Evolutionary conservation across 2,329 filamentous ascomycete species (phyloP), one percentile per base, ranked within the genome.

Genomic region (Macrophomina phaseolina): DNA sequence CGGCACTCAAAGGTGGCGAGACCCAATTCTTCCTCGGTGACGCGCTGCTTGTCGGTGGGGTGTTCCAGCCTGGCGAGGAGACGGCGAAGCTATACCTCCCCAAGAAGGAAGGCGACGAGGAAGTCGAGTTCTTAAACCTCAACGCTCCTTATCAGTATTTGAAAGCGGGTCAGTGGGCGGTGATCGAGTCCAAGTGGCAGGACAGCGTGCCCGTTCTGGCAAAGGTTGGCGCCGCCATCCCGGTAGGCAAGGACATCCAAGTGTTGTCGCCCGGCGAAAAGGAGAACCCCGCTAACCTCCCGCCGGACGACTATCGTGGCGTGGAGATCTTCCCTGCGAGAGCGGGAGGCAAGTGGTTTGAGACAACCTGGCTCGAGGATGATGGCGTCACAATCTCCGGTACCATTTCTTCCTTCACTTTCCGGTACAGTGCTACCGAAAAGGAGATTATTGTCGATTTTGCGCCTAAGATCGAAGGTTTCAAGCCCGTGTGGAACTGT

Each of bases 11-110:
- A 65, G 81, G 85, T 36, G 89, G 89, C 7, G 90, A 92, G 70
- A 85, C 86, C 4, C 90, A 93, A 73, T 92, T 89, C 79, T 92
- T 89, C 89, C 85, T 92, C 30, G 90, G 90, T 11, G 87, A 90
- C 65, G 81, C 84, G 0, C 77, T 92, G 8, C 81, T 92, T 0
- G 80, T 92, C 7, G 88, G 88, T 2, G 63, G 63, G 36, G 88
- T 92, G 0, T 92, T 90, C 71, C 84, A 89, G 71, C 80, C 88
- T 0, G 87, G 86, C 4, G 80, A 81, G 1, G 81, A 76, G 28
- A 81, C 78, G 11, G 86, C 85, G 0, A 82, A 79, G 11, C 78
- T 92, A 8, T 92, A 92, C 70, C 82, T 91, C 0, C 90, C 90
- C 0, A 80, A 80, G 30, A 78, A 80, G 61, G 42, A 14, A 5